A percentile compares a stretch with the other conserved stretches of the same genome.
Conservation (phyloP, 2,329 filamentous ascomycete genomes). For the Pochonia chlamydosporia region DNA sequence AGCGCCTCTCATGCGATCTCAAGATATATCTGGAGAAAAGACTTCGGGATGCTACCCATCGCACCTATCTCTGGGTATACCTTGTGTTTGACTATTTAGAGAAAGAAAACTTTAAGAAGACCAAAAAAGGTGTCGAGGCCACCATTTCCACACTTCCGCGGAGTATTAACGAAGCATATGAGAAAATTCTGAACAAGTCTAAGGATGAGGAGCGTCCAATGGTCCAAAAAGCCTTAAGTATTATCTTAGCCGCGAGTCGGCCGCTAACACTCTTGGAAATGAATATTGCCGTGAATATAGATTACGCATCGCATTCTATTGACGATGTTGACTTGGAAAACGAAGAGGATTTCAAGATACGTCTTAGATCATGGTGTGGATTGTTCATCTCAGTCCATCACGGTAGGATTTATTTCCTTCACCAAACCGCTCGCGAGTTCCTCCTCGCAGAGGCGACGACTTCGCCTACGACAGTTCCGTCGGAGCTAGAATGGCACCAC, state of each 20-base stretch:
- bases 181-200: background rate
- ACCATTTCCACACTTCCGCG: slow-evolving; percentile 9
- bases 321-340: background rate
- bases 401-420: slow-evolving; percentile 22
- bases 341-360: slow-evolving; percentile 11
- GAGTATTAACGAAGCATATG: background rate
- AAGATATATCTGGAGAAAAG: slow-evolving; percentile 13
- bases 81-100: slow-evolving; percentile 27
- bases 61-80: slow-evolving; percentile 32
- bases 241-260: background rate
- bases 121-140: slow-evolving; percentile 10
- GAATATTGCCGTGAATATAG: background rate
- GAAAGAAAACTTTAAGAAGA: slow-evolving; percentile 16
- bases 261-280: background rate
- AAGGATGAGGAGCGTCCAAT: background rate
- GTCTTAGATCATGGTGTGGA: slow-evolving; percentile 19
- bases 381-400: slow-evolving; percentile 22
- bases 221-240: background rate
- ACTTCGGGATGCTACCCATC: slow-evolving; percentile 16
- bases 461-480: slow-evolving; percentile 3
- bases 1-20: slow-evolving; percentile 12
- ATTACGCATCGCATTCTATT: background rate
- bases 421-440: slow-evolving; percentile 27
- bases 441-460: slow-evolving; percentile 15
- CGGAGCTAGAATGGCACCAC: background rate